Conservation (phyloP, 352 stramenopile genomes). For the Phytopythium oedochilum region DNA sequence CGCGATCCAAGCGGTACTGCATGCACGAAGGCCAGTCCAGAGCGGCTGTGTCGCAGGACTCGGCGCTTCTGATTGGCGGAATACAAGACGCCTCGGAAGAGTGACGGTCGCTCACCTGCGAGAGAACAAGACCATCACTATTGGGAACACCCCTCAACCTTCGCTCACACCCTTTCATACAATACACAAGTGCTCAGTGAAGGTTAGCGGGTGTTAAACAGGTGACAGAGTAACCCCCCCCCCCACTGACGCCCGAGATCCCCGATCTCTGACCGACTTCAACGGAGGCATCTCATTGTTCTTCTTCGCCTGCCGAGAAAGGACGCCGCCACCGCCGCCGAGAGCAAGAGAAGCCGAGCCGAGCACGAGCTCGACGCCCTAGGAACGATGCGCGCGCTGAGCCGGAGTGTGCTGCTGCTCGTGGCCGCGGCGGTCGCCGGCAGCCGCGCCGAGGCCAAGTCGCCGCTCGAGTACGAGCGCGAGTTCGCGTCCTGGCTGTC, state of each 20-base stretch:
- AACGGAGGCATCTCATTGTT: constrained; percentile 1
- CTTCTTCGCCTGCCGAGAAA: neutral
- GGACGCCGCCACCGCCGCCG: neutral
- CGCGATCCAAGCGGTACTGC: too few relatives aligned
- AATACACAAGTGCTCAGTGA: neutral
- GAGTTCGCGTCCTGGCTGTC: constrained; percentile 72
- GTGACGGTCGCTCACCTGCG: constrained; percentile 5
- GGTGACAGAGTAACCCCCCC: too few relatives aligned
- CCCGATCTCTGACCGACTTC: neutral
- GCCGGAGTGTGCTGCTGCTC: constrained; percentile 10
- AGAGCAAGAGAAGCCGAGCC: neutral
- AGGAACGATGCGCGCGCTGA: constrained; percentile 16
- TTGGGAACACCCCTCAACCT: neutral
- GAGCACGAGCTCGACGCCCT: neutral
- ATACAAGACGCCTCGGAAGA: neutral
- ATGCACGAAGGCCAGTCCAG: too few relatives aligned
- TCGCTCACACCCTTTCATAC: neutral
- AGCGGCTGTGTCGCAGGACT: too few relatives aligned
- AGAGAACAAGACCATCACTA: constrained; percentile 1
- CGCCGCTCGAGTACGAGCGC: constrained; percentile 60
- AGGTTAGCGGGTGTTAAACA: constrained; percentile 7
- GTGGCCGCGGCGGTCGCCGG: constrained; percentile 15
- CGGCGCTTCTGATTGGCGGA: constrained; percentile 13
- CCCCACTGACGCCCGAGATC: too few relatives aligned
- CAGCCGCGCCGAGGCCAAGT: constrained; percentile 31